Evolutionary conservation across 2,329 filamentous ascomycete species (phyloP).

Genomic region (Pyrenochaeta sp.): DNA sequence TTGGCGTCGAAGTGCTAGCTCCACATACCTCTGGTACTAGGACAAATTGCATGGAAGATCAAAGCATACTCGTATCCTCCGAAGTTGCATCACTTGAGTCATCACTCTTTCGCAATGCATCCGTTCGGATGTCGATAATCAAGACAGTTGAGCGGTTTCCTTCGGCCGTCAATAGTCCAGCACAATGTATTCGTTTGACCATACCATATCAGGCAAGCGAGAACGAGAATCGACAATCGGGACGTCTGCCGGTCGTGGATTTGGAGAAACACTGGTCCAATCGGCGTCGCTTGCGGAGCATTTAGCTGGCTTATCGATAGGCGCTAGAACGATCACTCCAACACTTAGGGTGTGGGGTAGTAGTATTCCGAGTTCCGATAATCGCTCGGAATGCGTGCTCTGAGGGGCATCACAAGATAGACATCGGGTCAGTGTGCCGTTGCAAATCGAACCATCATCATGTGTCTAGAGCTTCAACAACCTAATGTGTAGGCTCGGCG

Average conservation of each 20-base stretch:
- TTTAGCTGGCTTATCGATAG: not conserved
- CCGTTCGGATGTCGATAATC: not conserved
- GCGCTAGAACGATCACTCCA: not conserved
- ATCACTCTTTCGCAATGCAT: not conserved
- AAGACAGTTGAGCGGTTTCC: not conserved
- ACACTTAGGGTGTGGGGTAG: not conserved
- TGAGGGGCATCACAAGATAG: not conserved
- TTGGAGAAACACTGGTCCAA: not conserved
- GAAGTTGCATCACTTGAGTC: not conserved
- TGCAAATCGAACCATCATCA: not conserved
- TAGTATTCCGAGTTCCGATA: constrained; percentile 4
- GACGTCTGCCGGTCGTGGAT: not conserved
- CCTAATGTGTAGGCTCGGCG: not conserved
- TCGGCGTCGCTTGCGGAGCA: constrained; percentile 4
- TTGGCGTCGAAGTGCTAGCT: not conserved
- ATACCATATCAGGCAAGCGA: constrained; percentile 7
- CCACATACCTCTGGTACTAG: not conserved
- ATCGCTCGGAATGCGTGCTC: not conserved
- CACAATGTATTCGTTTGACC: not conserved
- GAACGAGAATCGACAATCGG: constrained; percentile 7
- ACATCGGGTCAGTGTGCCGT: constrained; percentile 1
- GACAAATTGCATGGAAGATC: not conserved
- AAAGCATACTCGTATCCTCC: not conserved
- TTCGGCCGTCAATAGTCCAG: not conserved
- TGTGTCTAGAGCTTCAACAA: not conserved